phyloP scores from a whole-genome alignment of 2,329 filamentous ascomycete genomes.

The Chaetomiaceae sp. region DNA sequence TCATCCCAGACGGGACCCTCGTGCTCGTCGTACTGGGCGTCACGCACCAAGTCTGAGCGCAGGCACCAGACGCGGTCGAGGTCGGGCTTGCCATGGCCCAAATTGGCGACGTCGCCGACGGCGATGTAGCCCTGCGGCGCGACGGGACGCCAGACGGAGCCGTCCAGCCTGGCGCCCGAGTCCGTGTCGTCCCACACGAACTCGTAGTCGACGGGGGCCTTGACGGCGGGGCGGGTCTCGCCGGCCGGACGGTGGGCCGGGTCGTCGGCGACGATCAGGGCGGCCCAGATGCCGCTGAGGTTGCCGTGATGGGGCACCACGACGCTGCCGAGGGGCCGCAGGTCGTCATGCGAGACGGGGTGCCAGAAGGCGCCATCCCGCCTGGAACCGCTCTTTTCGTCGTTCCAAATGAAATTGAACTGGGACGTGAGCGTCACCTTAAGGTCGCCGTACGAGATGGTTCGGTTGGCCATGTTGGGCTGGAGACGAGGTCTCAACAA shows the following conservation, averaged over 20 bases:
- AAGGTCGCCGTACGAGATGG: too few species aligned
- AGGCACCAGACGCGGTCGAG: neutral
- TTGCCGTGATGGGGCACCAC: neutral
- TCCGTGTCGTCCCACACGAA: neutral
- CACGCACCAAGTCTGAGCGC: neutral
- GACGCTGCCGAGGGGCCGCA: neutral
- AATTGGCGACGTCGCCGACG: neutral
- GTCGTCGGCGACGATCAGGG: neutral
- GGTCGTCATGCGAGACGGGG: neutral
- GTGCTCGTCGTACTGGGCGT: neutral
- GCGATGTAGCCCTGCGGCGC: neutral
- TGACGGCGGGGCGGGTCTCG: neutral
- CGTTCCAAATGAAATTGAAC: neutral
- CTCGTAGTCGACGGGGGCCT: neutral
- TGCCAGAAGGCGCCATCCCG: slow-evolving; percentile 5
- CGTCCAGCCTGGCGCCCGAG: neutral
- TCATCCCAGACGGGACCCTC: neutral
- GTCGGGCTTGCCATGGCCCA: neutral
- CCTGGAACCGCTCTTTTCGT: neutral
- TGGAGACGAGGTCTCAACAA: too few species aligned
- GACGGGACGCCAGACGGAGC: neutral
- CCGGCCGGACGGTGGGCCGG: neutral
- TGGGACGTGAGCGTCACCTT: too few species aligned
- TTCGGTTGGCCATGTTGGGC: too few species aligned
- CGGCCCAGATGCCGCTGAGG: neutral